Conservation (phyloP, 2,329 filamentous ascomycete species). For the Colletotrichum limetticola region DNA sequence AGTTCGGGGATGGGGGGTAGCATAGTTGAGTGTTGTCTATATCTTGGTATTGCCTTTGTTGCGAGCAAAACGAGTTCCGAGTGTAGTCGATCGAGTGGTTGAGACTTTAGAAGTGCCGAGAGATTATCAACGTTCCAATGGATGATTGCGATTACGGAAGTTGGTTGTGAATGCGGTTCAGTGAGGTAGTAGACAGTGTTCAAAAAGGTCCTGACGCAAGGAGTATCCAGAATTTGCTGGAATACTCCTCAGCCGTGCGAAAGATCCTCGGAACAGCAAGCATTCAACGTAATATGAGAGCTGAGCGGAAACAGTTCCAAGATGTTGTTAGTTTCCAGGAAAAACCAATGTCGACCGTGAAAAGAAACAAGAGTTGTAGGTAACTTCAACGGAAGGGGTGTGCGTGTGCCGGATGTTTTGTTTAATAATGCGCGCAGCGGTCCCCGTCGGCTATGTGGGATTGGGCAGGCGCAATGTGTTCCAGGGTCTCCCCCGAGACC, state of each 20-base stretch:
- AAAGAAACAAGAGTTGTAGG: background rate
- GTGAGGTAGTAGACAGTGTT: constrained; percentile 24
- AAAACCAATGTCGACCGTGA: background rate
- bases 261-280: constrained; percentile 36
- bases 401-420: background rate
- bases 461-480: background rate
- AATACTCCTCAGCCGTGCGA: constrained; percentile 73
- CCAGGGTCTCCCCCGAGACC: constrained; percentile 3
- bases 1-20: constrained; percentile 70
- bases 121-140: background rate
- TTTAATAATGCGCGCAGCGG: constrained; percentile 27
- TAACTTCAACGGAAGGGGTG: background rate
- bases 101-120: background rate
- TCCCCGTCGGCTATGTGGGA: constrained; percentile 16
- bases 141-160: background rate
- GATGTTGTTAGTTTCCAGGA: background rate
- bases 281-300: constrained; percentile 18
- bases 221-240: constrained; percentile 69
- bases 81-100: background rate
- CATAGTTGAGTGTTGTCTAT: constrained; percentile 49
- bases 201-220: constrained; percentile 67
- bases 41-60: background rate
- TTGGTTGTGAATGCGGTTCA: constrained; percentile 22
- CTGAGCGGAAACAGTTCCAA: background rate
- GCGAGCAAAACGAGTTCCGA: background rate